Conservation (phyloP, 2,329 filamentous ascomycete genomes). For the Trichoderma endophyticum region DNA sequence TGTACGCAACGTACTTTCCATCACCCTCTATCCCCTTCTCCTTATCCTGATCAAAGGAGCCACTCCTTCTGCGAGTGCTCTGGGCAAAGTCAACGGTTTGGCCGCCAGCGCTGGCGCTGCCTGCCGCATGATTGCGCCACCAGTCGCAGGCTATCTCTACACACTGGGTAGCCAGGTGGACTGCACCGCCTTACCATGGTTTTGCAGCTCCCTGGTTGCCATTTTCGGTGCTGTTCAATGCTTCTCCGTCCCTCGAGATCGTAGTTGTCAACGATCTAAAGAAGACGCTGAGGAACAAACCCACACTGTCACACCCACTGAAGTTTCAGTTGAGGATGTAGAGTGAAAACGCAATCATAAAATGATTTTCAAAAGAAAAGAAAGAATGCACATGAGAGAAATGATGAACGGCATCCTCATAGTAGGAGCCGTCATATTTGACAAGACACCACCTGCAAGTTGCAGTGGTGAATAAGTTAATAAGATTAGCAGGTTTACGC, state of each 20-base stretch:
- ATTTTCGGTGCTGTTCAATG: slow-evolving; percentile 57
- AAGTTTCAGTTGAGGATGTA: slow-evolving; percentile 32
- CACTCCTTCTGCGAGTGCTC: slow-evolving; percentile 52
- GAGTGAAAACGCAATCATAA: slow-evolving; percentile 16
- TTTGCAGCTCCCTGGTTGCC: slow-evolving; percentile 57
- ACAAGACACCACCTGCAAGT: slow-evolving; percentile 9
- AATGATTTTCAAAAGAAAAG: neutral
- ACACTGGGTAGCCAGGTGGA: slow-evolving; percentile 55
- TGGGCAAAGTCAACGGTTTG: slow-evolving; percentile 64
- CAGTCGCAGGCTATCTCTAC: slow-evolving; percentile 62
- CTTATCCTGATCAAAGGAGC: slow-evolving; percentile 67
- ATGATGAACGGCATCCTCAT: slow-evolving; percentile 4
- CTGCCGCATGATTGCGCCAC: slow-evolving; percentile 65
- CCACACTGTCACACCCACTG: slow-evolving; percentile 26
- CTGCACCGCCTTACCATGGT: slow-evolving; percentile 63
- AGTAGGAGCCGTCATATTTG: slow-evolving; percentile 1
- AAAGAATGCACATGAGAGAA: neutral
- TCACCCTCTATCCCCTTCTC: slow-evolving; percentile 63
- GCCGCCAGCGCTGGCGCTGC: slow-evolving; percentile 64
- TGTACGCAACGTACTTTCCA: slow-evolving; percentile 59
- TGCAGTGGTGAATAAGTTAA: slow-evolving; percentile 21
- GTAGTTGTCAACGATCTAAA: slow-evolving; percentile 28
- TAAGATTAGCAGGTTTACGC: slow-evolving; percentile 23
- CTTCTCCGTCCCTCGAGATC: slow-evolving; percentile 47
- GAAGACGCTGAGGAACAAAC: slow-evolving; percentile 27